Percentiles rank a stretch among this genome's conserved stretches.
Conservation (phyloP, 2,329 filamentous ascomycete species). For the Colletotrichum cuscutae region DNA sequence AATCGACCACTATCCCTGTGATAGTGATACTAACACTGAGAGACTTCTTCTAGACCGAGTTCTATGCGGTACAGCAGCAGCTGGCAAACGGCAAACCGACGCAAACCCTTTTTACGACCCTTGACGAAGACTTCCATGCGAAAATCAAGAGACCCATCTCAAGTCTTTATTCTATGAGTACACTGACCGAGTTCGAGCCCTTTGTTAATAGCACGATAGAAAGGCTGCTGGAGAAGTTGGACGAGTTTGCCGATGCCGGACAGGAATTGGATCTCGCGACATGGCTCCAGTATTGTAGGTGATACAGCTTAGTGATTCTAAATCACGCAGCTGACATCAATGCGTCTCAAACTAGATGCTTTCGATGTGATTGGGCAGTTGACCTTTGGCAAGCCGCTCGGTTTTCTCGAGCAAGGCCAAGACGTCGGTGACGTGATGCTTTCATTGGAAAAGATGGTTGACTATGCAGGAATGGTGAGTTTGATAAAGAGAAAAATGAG, state of each 20-base stretch:
- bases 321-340: no score
- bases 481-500: neutral
- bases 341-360: conserved; percentile 37
- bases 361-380: conserved; percentile 52
- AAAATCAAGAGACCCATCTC: conserved; percentile 50
- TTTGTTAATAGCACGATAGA: conserved; percentile 46
- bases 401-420: conserved; percentile 48
- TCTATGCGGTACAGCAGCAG: conserved; percentile 43
- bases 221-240: conserved; percentile 34
- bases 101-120: conserved; percentile 48
- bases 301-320: no score
- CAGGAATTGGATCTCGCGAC: conserved; percentile 41
- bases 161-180: conserved; percentile 52
- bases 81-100: conserved; percentile 41
- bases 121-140: conserved; percentile 52
- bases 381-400: conserved; percentile 47
- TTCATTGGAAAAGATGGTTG: conserved; percentile 37
- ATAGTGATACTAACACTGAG: no score
- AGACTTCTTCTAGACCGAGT: conserved; percentile 34
- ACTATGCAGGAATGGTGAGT: conserved; percentile 4
- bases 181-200: conserved; percentile 49
- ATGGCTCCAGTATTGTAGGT: conserved; percentile 44
- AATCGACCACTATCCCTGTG: no score
- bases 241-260: neutral
- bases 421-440: conserved; percentile 44